These are phyloP conservation scores for Exophiala sp. DNA, from an alignment of 2,329 filamentous ascomycete genomes.

Conservation along the genomic window DNA sequence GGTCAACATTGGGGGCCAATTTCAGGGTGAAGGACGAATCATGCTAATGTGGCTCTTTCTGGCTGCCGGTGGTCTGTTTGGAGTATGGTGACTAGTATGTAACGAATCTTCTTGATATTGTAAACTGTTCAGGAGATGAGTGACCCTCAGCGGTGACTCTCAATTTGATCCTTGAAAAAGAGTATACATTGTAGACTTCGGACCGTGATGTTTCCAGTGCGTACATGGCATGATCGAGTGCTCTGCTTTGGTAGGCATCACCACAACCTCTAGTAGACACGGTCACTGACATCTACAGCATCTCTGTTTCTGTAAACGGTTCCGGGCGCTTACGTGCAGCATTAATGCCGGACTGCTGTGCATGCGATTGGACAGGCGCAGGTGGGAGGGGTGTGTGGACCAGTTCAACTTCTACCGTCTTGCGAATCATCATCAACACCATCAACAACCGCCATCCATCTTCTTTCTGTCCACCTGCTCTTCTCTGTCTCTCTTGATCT, in stretches of 20 bases:
- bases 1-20: not conserved
- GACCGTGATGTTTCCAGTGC: too few species aligned
- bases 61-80: not conserved
- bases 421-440: conserved; percentile 1
- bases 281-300: too few species aligned
- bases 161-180: not conserved
- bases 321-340: conserved; percentile 23
- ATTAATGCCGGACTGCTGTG: not conserved
- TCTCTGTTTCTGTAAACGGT: not conserved
- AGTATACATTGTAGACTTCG: too few species aligned
- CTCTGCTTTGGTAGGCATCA: too few species aligned
- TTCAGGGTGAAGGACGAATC: conserved; percentile 1
- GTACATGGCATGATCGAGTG: too few species aligned
- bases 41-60: conserved; percentile 16
- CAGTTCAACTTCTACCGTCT: not conserved
- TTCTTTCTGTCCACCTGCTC: too few species aligned
- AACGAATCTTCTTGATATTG: not conserved
- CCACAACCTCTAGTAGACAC: too few species aligned
- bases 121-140: not conserved
- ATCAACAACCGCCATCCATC: not conserved
- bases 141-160: not conserved
- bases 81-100: conserved; percentile 1
- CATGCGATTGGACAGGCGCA: conserved; percentile 1
- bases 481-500: not conserved
- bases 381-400: not conserved